phyloP scores from a whole-genome alignment of 2,329 filamentous ascomycete species.

The Magnaporthiopsis incrustans region DNA sequence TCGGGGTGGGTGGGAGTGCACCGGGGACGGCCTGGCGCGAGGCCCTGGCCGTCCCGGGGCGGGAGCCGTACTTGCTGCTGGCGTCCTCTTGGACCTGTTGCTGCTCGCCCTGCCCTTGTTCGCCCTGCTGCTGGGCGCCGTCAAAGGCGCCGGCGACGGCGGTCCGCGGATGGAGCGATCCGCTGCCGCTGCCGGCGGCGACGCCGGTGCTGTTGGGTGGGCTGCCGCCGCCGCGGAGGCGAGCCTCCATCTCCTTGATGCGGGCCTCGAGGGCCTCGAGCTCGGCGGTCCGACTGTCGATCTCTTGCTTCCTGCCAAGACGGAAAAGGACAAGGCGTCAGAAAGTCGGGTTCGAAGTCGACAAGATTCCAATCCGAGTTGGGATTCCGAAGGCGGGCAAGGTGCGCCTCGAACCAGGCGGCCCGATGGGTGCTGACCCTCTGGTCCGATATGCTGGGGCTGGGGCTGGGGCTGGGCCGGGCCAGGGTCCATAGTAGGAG shows the following conservation, averaged over 20 bases:
- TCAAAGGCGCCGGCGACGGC: slow-evolving; percentile 21
- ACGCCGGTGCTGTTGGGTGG: slow-evolving; percentile 5
- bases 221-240: slow-evolving; percentile 35
- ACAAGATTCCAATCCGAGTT: neutral
- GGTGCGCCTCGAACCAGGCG: neutral
- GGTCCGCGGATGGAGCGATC: slow-evolving; percentile 20
- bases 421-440: slow-evolving; percentile 5
- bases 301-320: slow-evolving; percentile 62
- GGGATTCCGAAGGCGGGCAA: neutral
- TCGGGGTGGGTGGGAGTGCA: slow-evolving; percentile 52
- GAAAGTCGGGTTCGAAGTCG: neutral
- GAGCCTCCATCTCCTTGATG: slow-evolving; percentile 77
- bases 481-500: neutral
- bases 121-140: slow-evolving; percentile 10
- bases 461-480: neutral
- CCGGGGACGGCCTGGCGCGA: slow-evolving; percentile 44
- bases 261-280: slow-evolving; percentile 79
- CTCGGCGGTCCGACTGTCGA: slow-evolving; percentile 67
- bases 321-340: neutral
- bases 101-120: slow-evolving; percentile 10
- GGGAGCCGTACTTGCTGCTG: slow-evolving; percentile 29
- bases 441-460: neutral
- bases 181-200: slow-evolving; percentile 13
- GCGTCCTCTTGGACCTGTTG: slow-evolving; percentile 13
- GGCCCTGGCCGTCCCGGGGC: slow-evolving; percentile 45